These are phyloP conservation scores for Croton setiger DNA, from an alignment of 441 rosid species.

Conservation along the genomic window DNA sequence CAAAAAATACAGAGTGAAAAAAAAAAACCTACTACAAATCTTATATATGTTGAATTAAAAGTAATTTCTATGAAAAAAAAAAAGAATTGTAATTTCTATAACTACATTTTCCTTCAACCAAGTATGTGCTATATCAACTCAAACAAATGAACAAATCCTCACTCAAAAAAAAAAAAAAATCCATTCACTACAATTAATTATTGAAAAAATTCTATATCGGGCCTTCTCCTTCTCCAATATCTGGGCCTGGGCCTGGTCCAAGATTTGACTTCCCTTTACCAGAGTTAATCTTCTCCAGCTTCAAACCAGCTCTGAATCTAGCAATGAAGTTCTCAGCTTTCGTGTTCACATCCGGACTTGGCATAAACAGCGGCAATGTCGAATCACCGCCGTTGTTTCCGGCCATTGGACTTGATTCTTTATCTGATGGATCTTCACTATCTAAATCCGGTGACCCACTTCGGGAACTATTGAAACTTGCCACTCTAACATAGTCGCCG, in stretches of 20 bases:
- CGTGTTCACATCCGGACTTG: conserved; percentile 83
- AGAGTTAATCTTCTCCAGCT: conserved; percentile 70
- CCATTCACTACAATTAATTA: no score
- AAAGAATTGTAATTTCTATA: no score
- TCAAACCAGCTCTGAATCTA: conserved; percentile 72
- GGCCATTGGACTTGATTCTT: conserved; percentile 30
- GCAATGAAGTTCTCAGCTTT: conserved; percentile 85
- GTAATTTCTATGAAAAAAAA: no score
- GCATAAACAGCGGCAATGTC: conserved; percentile 42
- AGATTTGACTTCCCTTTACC: conserved; percentile 55
- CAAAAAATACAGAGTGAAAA: no score
- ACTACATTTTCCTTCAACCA: no score
- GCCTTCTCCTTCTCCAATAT: conserved; percentile 19
- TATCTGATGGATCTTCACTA: conserved; percentile 24
- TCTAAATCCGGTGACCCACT: conserved; percentile 34
- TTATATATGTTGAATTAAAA: no score
- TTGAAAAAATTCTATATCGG: conserved; percentile 11
- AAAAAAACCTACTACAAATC: no score
- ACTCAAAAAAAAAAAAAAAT: conserved; percentile 15
- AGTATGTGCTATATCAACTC: neutral
- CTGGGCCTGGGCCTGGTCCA: conserved; percentile 46
- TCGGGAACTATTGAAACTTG: conserved; percentile 38
- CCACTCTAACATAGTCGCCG: conserved; percentile 64
- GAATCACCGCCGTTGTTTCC: conserved; percentile 7
- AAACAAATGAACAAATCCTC: conserved; percentile 16